Evolutionary conservation across 2,329 filamentous ascomycete species (phyloP), one percentile per base, ranked within the genome.

Genomic region (Xylariaceae sp.): DNA sequence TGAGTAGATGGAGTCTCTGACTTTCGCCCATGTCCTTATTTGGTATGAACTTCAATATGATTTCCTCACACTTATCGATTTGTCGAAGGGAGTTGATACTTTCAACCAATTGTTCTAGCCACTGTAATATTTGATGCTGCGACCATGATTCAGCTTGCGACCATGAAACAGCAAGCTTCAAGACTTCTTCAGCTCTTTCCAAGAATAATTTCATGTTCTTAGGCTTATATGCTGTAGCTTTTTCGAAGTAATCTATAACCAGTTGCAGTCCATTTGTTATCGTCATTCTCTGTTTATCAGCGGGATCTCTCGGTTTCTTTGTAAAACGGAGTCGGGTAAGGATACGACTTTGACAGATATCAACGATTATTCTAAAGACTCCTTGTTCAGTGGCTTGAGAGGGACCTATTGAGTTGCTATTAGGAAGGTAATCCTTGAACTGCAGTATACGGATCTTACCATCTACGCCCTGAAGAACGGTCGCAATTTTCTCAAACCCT

Each of bases 91-190:
- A 53, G 50, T 68, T 39, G 12, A 75, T 52, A n/a, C 66, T 64
- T 29, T 72, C 58, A 21, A 75, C 67, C 9, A 76, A 48, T 6
- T 64, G 53, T 17, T 62, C 56, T 8, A 76, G 55, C 2, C 56
- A 36, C 23, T 34, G 4, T 12, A 49, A n/a, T 1, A 37, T 66
- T 48, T 66, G 66, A 39, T 74, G 54, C 5, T 69, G 67, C 2
- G 11, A 45, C 67, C 66, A 75, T 12, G 46, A 33, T n/a, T n/a
- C n/a, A n/a, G n/a, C n/a, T n/a, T n/a, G n/a, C n/a, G n/a, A n/a
- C n/a, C n/a, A n/a, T n/a, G n/a, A n/a, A 34, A 68, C 57, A 14
- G 69, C 26, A 9, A 70, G 62, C 8, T 24, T 40, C 7, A 53
- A 1, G 4, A 53, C 55, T 1, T 31, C 17, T 23, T 31, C 29